Conservation (phyloP, 2,329 filamentous ascomycete species). For the Ophiostoma perfectum region DNA sequence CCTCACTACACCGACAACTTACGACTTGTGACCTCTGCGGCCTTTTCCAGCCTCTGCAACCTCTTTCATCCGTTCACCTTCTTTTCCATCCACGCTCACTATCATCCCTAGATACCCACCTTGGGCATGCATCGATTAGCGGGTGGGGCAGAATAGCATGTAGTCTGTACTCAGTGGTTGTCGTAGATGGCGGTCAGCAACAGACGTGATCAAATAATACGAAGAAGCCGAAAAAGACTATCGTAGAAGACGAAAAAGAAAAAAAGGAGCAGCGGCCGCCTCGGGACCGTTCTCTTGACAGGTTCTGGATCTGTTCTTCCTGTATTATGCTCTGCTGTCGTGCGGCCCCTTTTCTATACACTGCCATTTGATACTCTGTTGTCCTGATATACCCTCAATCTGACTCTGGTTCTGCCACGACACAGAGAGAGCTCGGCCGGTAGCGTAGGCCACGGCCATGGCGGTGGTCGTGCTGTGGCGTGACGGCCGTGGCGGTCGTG, state of each 20-base stretch:
- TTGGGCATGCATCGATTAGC: conserved; percentile 10
- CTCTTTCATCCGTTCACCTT: neutral
- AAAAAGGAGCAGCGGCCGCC: neutral
- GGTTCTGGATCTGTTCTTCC: too few species aligned
- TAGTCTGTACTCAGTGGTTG: neutral
- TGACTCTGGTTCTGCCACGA: too few species aligned
- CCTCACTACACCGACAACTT: neutral
- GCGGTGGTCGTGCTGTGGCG: too few species aligned
- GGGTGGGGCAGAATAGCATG: neutral
- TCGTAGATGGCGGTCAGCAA: conserved; percentile 10
- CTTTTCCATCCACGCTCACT: neutral
- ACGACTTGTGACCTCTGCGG: too few species aligned
- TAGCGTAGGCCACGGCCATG: too few species aligned
- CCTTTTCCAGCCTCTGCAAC: neutral
- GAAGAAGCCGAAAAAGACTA: too few species aligned
- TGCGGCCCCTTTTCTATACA: too few species aligned
- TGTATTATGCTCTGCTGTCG: too few species aligned
- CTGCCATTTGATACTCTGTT: too few species aligned
- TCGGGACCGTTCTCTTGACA: neutral
- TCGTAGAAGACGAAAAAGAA: neutral
- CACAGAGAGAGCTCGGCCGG: too few species aligned
- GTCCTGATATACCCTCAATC: too few species aligned
- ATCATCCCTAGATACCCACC: neutral
- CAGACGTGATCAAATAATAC: neutral
- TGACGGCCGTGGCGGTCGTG: too few species aligned